Evolutionary conservation across 1,139 yeast species (phyloP), one percentile per base, ranked within the genome.

Genomic region (Blastobotrys indianensis): DNA sequence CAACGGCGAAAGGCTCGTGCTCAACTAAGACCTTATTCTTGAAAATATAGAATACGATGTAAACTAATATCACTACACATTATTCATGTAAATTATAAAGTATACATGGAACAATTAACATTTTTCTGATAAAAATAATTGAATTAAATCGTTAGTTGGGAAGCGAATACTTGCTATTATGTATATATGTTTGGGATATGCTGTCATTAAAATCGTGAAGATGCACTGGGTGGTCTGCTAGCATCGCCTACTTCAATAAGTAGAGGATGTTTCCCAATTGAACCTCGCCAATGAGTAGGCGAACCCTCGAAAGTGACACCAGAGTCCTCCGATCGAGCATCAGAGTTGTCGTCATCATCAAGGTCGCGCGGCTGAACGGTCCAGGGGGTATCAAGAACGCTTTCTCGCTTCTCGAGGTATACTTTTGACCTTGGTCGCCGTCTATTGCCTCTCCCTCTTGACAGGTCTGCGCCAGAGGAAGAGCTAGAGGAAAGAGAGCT

Each of bases 301-400:
- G 48, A 39, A 23, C 36, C 45, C 8, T 42, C 48, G 38, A 45
- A 45, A 13, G 48, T 45, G 33, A 45, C 35, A 2, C 48, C 48
- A 9, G 45, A 41, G 34, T 45, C 45, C 23, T 45, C 45, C 3
- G 48, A 45, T 6, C 39, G 17, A 6, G 41, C 37, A 13, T 25
- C 39, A 15, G 25, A 23, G 20, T 28, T 28, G 31, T 36, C 44
- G 11, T 41, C 42, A 6, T 40, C 46, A 17, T 39, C 37, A 15
- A 32, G 29, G 32, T 41, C 34, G 11, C 25, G 17, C 9, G 40
- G 44, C 25, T 34, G 45, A 12, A 30, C 16, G 4, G 35, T 41
- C 51, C 51, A 48, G 10, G 46, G 42, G 10, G 51, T 48, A 11
- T 48, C 47, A 31, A 42, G 12, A 8, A 47, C 39, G 31, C 45